phyloP scores from a whole-genome alignment of 257 asterid genomes.

The Forsythia suspensa region DNA sequence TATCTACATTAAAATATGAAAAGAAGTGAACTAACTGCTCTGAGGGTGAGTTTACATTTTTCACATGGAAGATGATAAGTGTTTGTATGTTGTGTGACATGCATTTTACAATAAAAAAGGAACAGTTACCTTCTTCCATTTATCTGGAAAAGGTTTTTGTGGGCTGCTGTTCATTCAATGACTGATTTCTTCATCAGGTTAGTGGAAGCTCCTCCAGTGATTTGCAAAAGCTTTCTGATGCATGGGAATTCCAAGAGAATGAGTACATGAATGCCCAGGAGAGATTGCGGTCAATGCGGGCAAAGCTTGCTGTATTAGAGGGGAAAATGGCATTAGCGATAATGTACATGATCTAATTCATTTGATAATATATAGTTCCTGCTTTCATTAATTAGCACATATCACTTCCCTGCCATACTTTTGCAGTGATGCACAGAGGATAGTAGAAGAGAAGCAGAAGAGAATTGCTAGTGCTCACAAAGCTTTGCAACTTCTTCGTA shows the following conservation, averaged over 20 bases:
- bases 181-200: slow-evolving; percentile 41
- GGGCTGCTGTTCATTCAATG: slow-evolving; percentile 14
- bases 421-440: slow-evolving; percentile 67
- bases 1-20: background rate
- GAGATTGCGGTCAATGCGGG: slow-evolving; percentile 67
- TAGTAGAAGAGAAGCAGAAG: slow-evolving; percentile 56
- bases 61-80: background rate
- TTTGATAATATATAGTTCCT: slow-evolving; percentile 9
- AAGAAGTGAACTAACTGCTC: background rate
- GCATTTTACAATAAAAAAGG: background rate
- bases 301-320: slow-evolving; percentile 73
- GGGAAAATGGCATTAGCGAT: slow-evolving; percentile 78
- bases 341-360: slow-evolving; percentile 39
- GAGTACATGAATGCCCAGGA: slow-evolving; percentile 65
- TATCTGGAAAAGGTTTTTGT: background rate
- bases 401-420: slow-evolving; percentile 7
- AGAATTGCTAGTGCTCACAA: slow-evolving; percentile 53
- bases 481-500: slow-evolving; percentile 68
- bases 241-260: slow-evolving; percentile 80
- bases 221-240: slow-evolving; percentile 66
- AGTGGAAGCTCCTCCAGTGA: slow-evolving; percentile 38
- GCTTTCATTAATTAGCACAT: slow-evolving; percentile 6
- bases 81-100: slow-evolving; percentile 4
- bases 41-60: background rate
- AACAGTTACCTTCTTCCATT: background rate